These are phyloP conservation scores for Diaporthe vaccinii DNA, from an alignment of 2,329 filamentous ascomycete genomes.

Conservation along the genomic window DNA sequence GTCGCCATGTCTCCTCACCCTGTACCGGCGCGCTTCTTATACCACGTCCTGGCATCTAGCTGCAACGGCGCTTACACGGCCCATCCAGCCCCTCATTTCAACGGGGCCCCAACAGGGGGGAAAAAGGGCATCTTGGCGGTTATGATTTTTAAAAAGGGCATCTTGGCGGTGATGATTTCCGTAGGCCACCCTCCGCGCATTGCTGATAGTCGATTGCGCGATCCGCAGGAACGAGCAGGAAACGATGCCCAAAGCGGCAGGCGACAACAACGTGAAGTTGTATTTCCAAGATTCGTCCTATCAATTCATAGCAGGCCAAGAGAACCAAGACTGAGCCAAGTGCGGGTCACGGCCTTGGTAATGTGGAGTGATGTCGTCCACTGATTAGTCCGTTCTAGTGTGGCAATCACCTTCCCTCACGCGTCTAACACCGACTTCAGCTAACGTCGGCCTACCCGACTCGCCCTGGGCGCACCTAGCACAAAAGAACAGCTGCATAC, in stretches of 20 bases:
- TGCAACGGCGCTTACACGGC: neutral
- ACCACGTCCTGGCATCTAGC: neutral
- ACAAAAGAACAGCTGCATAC: no score
- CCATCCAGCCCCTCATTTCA: conserved; percentile 20
- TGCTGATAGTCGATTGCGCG: conserved; percentile 30
- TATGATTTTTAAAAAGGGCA: neutral
- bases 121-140: conserved; percentile 6
- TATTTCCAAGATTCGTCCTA: conserved; percentile 21
- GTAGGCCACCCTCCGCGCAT: neutral
- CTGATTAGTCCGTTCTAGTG: conserved; percentile 8
- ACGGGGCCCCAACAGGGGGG: neutral
- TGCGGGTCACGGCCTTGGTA: conserved; percentile 30
- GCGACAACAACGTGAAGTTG: neutral
- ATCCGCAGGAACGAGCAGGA: conserved; percentile 5
- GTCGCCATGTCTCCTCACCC: neutral
- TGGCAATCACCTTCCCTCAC: conserved; percentile 15
- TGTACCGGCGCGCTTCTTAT: neutral
- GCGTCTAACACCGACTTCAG: neutral
- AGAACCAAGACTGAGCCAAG: conserved; percentile 29
- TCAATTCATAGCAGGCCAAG: conserved; percentile 20
- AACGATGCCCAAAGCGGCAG: conserved; percentile 27
- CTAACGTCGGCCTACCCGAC: no score
- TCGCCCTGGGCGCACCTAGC: no score
- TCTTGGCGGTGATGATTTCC: conserved; percentile 13
- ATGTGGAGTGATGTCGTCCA: conserved; percentile 23